Evolutionary conservation across 169 alveolate species (phyloP).

Genomic region (Plasmodium berghei): DNA sequence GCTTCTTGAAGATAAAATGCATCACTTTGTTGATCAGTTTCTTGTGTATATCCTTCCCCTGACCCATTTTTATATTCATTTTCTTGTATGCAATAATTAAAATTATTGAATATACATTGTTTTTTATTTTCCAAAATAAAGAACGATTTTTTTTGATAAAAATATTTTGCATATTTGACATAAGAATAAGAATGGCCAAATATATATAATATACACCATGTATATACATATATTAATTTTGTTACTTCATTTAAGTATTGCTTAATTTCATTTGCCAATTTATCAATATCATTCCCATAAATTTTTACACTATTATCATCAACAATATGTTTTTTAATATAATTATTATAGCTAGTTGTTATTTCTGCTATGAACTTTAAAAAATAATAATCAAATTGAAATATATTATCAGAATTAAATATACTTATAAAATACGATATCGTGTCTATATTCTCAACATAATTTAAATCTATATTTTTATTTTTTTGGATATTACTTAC

Average conservation of each 20-base stretch:
- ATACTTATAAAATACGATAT: slow-evolving; percentile 65
- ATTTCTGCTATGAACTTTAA: slow-evolving; percentile 64
- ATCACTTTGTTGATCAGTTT: background rate
- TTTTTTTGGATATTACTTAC: slow-evolving; percentile 32
- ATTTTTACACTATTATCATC: slow-evolving; percentile 1
- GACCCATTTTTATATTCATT: background rate
- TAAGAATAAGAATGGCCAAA: slow-evolving; percentile 72
- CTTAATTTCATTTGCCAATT: slow-evolving; percentile 3
- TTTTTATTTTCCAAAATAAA: slow-evolving; percentile 53
- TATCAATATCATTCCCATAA: slow-evolving; percentile 17
- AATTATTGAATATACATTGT: slow-evolving; percentile 47
- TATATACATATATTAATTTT: slow-evolving; percentile 50
- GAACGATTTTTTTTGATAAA: slow-evolving; percentile 64
- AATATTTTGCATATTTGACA: slow-evolving; percentile 72
- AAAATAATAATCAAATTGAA: slow-evolving; percentile 70
- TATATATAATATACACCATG: slow-evolving; percentile 65
- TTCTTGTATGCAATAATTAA: slow-evolving; percentile 29
- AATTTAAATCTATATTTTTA: slow-evolving; percentile 32
- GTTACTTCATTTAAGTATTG: slow-evolving; percentile 33
- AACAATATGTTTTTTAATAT: slow-evolving; percentile 45
- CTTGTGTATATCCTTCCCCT: slow-evolving; percentile 3
- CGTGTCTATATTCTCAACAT: slow-evolving; percentile 54
- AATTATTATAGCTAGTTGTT: slow-evolving; percentile 56
- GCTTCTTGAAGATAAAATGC: background rate
- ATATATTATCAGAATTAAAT: slow-evolving; percentile 53